Conservation (phyloP, 306 rosid genomes). For the Trifolium pratense region DNA sequence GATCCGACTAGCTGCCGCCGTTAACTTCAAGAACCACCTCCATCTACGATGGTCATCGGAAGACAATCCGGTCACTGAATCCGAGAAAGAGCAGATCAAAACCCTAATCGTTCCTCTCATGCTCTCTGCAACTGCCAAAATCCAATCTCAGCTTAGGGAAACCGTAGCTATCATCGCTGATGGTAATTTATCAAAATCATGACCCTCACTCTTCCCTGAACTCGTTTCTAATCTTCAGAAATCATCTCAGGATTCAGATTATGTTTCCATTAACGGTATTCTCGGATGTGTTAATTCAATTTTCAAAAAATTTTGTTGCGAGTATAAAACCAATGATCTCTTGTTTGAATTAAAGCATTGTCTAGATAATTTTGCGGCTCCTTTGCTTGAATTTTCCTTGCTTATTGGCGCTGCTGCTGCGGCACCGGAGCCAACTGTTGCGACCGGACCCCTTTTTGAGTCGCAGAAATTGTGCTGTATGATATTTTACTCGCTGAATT, state of each 20-base stretch:
- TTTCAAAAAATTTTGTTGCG: slow-evolving; percentile 76
- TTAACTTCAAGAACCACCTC: slow-evolving; percentile 87
- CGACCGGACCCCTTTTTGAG: too few species aligned
- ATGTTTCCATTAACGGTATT: slow-evolving; percentile 79
- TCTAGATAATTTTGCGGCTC: slow-evolving; percentile 75
- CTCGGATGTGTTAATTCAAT: slow-evolving; percentile 84
- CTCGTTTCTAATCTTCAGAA: slow-evolving; percentile 65
- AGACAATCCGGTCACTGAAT: slow-evolving; percentile 49
- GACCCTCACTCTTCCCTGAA: slow-evolving; percentile 87
- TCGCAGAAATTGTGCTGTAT: slow-evolving; percentile 85
- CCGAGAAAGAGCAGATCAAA: slow-evolving; percentile 88
- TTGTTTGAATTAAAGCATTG: slow-evolving; percentile 86
- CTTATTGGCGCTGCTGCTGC: slow-evolving; percentile 60
- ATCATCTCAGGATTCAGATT: slow-evolving; percentile 67
- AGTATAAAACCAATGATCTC: slow-evolving; percentile 73
- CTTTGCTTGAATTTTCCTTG: slow-evolving; percentile 68
- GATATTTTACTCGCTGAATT: slow-evolving; percentile 74
- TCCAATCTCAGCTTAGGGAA: slow-evolving; percentile 88
- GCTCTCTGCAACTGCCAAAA: slow-evolving; percentile 74
- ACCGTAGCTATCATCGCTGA: slow-evolving; percentile 81
- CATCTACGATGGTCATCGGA: slow-evolving; percentile 68
- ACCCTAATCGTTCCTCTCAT: slow-evolving; percentile 77
- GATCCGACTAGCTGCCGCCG: slow-evolving; percentile 88
- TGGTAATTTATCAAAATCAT: slow-evolving; percentile 79
- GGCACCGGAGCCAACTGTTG: too few species aligned